Base-by-base conservation (phyloP, 805 yeast species). In the Candida methanosorbosa region DNA sequence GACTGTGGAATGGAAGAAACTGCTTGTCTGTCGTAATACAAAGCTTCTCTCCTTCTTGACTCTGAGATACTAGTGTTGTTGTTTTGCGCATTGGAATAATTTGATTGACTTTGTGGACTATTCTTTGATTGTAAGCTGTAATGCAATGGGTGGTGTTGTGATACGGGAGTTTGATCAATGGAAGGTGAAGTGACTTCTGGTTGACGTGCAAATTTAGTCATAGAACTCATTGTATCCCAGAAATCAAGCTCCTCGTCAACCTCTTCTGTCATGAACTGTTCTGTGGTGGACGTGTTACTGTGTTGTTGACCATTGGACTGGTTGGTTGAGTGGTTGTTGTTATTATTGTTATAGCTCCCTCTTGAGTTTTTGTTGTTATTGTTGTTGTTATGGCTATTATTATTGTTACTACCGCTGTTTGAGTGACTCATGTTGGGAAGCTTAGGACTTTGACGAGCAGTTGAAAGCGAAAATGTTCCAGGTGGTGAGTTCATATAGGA, bases 211-310 rank as follows among this genome's bases (percentile, higher is more conserved):
- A 15, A 14, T 29, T 68, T 70, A 2, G 78, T 72, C 17, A 78
- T 49, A 14, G 75, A 65, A 32, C 80, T 63, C 70, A 80, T 66
- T 3, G 76, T 72, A 41, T 79, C 87, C 81, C 84, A 79, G 49
- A 78, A 80, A 50, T 78, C 86, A 23, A 72, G 44, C 17, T 73
- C 85, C 38, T 75, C 85, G 27, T 76, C 84, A 4, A 66, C 54
- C 11, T 70, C 78, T 25, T 66, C 75, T n/a, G 46, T 37, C n/a
- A n/a, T n/a, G n/a, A n/a, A n/a, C n/a, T n/a, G n/a, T n/a, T n/a
- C n/a, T n/a, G n/a, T n/a, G n/a, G n/a, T n/a, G n/a, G n/a, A n/a
- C 16, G 45, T n/a, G 41, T 48, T 41, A 18, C 31, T 37, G n/a
- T 33, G 34, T 29, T 26, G 44, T 3, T 52, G 32, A 17, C 32